Evolutionary conservation across 352 stramenopile genomes (phyloP), one percentile per base, ranked within the genome.

Genomic region (Phytophthora litchii): DNA sequence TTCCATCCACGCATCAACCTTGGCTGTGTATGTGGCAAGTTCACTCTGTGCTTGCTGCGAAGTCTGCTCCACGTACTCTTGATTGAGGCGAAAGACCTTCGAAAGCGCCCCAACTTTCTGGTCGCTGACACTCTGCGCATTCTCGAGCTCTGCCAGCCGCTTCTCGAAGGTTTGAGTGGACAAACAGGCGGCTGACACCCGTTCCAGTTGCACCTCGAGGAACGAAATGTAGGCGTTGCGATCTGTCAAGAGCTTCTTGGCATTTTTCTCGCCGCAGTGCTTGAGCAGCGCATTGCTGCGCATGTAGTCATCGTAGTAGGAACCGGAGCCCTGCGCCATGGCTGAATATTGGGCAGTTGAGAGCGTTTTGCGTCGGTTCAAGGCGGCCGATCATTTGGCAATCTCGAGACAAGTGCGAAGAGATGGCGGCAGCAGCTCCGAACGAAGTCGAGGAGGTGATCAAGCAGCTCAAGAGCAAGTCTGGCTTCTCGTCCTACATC

Each of bases 361-460:
- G 34, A 23, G n/a, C 36, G 43, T 47, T 47, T 57, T 46, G 32
- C 45, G 47, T 37, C 63, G 38, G 34, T 68, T 59, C 40, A 32
- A 40, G 27, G 1, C 7, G 10, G 29, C 29, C 29, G 29, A 34
- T 34, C 48, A 47, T 41, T 62, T 37, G 13, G 3, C 23, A 50
- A 27, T 37, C 14, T 48, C n/a, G 0, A n/a, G n/a, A 14, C 9
- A 16, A 34, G 8, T 54, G 29, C 45, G 14, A 70, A 58, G 55
- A 60, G 41, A 93, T 93, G 83, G 81, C 83, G 19, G 79, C 76
- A 7, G 80, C 82, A n/a, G 80, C 82, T 21, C 80, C 81, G 23
- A 97, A 96, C 52, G 90, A 97, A 74, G 91, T 97, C 42, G 91
- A 97, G 59, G 90, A 97, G 66, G 83, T 88, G 47, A 91, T 97